A percentile compares a stretch with the other conserved stretches of the same genome.
phyloP scores from a whole-genome alignment of 306 rosid genomes.

The Trifolium repens region DNA sequence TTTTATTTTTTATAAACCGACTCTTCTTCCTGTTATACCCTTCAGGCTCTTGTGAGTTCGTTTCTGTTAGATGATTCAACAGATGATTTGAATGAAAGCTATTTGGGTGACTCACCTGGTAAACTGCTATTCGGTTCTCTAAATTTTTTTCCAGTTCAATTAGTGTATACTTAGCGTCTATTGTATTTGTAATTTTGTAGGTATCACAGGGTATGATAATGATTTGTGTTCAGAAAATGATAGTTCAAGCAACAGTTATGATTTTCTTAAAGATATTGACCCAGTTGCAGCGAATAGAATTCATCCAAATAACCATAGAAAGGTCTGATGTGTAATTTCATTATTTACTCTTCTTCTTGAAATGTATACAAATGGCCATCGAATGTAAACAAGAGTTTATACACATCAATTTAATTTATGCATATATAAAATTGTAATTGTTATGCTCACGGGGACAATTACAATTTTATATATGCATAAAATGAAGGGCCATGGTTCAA shows the following conservation, averaged over 20 bases:
- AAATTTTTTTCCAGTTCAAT: not conserved
- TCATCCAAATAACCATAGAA: conserved; percentile 91
- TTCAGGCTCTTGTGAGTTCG: conserved; percentile 85
- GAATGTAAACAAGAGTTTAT: not conserved
- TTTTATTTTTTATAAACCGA: not conserved
- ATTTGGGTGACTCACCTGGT: conserved; percentile 51
- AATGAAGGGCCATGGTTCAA: too few relatives aligned
- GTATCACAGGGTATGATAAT: conserved; percentile 39
- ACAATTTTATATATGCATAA: too few relatives aligned
- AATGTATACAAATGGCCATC: conserved; percentile 5
- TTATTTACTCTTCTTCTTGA: conserved; percentile 34
- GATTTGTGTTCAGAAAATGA: conserved; percentile 45
- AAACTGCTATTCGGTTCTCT: conserved; percentile 32
- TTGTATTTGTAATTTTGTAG: conserved; percentile 44
- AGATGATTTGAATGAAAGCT: conserved; percentile 52
- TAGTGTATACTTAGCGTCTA: conserved; percentile 5
- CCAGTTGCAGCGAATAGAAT: conserved; percentile 88
- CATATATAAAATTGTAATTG: not conserved
- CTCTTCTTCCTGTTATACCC: conserved; percentile 5
- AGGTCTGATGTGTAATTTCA: conserved; percentile 51
- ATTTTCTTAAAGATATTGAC: conserved; percentile 73
- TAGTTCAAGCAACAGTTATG: conserved; percentile 51
- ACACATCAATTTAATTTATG: not conserved
- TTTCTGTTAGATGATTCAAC: conserved; percentile 79
- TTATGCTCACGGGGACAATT: too few relatives aligned